These are phyloP conservation scores for Aeminium ludgeri DNA, from an alignment of 495 filamentous ascomycete genomes.

Conservation along the genomic window DNA sequence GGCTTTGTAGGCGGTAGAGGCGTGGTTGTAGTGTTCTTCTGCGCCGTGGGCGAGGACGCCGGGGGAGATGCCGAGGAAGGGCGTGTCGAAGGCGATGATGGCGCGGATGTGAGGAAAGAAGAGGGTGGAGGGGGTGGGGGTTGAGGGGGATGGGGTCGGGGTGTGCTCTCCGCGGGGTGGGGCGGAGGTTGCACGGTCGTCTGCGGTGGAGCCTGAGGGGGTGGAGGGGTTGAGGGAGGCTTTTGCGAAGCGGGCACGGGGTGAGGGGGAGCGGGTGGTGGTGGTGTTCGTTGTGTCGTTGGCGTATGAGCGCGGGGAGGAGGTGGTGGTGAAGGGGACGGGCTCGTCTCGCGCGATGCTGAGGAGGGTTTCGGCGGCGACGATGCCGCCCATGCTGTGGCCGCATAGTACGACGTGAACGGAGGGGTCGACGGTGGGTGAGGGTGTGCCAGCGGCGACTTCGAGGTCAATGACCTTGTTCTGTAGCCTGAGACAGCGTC, in stretches of 20 bases:
- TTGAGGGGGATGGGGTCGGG: no score
- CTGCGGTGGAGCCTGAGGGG: constrained; percentile 1
- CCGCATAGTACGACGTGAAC: constrained; percentile 74
- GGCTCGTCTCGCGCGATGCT: constrained; percentile 50
- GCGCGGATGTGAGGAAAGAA: constrained; percentile 66
- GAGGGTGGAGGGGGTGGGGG: constrained; percentile 29
- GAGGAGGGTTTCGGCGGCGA: constrained; percentile 74
- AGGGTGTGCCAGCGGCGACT: constrained; percentile 62
- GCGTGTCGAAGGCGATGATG: constrained; percentile 87
- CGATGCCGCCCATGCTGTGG: constrained; percentile 95
- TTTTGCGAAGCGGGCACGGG: no score
- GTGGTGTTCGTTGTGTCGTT: constrained; percentile 11
- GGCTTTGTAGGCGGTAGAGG: constrained; percentile 49
- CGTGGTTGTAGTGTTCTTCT: constrained; percentile 66
- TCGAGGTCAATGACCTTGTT: constrained; percentile 90
- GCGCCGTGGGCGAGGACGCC: constrained; percentile 79
- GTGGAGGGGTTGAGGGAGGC: constrained; percentile 4
- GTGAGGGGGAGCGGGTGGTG: background rate
- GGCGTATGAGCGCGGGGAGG: no score
- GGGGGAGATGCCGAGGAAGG: constrained; percentile 78
- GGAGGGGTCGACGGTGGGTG: constrained; percentile 74
- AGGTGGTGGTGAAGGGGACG: no score
- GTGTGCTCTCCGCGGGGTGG: constrained; percentile 14
- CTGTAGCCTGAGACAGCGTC: constrained; percentile 40
- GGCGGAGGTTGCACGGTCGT: constrained; percentile 9